phyloP scores from a whole-genome alignment of 495 filamentous ascomycete genomes.

The Sabuloglossum arenarium region DNA sequence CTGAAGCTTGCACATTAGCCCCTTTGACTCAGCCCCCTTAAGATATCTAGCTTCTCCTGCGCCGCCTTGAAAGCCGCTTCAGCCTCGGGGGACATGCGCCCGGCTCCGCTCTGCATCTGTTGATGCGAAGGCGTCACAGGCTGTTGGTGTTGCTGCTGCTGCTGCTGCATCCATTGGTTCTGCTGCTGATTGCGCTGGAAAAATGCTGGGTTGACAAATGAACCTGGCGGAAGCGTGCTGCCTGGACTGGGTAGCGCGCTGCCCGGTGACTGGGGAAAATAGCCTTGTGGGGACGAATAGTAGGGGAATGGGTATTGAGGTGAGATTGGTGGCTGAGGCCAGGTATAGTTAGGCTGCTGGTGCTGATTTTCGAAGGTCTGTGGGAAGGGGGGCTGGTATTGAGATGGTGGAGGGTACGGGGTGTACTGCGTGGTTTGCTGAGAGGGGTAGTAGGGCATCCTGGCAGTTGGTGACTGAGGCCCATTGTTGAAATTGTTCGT shows the following conservation, averaged over 20 bases:
- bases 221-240: constrained; percentile 21
- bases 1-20: no score
- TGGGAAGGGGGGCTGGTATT: neutral
- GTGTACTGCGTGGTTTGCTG: neutral
- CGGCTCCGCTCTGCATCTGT: constrained; percentile 18
- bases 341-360: neutral
- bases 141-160: no score
- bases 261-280: neutral
- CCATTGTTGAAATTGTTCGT: neutral
- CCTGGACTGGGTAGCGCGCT: constrained; percentile 8
- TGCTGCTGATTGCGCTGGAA: constrained; percentile 28
- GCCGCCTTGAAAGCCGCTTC: constrained; percentile 10
- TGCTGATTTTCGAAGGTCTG: neutral
- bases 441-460: neutral
- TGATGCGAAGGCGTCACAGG: constrained; percentile 4
- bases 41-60: constrained; percentile 26
- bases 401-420: neutral
- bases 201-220: constrained; percentile 47
- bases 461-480: neutral
- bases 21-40: constrained; percentile 19
- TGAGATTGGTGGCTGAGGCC: neutral
- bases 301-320: neutral
- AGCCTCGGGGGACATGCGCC: constrained; percentile 2
- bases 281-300: constrained; percentile 4
- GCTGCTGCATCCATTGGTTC: constrained; percentile 19